Percentiles rank a stretch among this genome's conserved stretches.
Evolutionary conservation across 495 filamentous ascomycete genomes (phyloP).

Genomic region (Penicillium flavigenum): DNA sequence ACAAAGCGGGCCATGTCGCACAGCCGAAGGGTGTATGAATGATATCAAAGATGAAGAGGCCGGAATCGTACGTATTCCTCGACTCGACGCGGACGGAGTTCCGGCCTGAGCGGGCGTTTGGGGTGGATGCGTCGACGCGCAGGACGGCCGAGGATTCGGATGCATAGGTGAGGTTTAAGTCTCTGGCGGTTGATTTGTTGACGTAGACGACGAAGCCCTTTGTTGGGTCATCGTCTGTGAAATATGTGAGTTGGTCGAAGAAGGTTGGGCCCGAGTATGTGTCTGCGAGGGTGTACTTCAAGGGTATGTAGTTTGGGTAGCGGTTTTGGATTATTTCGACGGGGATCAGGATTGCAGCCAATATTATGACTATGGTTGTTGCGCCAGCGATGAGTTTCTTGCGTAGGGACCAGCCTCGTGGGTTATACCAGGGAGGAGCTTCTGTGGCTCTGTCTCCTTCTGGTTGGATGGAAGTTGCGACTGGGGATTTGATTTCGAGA

Average conservation of each 20-base stretch:
- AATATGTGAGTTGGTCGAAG: conserved; percentile 55
- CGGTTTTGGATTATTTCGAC: conserved; percentile 48
- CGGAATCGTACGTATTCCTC: conserved; percentile 46
- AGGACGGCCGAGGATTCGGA: conserved; percentile 49
- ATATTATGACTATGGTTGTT: conserved; percentile 41
- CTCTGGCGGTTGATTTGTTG: conserved; percentile 24
- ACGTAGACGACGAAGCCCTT: conserved; percentile 53
- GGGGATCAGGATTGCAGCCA: conserved; percentile 55
- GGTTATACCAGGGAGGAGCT: conserved; percentile 41
- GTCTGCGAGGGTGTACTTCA: conserved; percentile 53
- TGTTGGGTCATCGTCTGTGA: conserved; percentile 51
- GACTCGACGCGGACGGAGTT: conserved; percentile 57
- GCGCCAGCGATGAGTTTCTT: conserved; percentile 40
- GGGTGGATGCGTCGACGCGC: conserved; percentile 50
- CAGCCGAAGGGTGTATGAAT: conserved; percentile 51
- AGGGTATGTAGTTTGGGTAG: conserved; percentile 53
- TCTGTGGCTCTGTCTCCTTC: not conserved
- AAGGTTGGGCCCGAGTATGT: conserved; percentile 49
- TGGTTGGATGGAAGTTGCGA: conserved; percentile 3
- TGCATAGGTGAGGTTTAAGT: conserved; percentile 53
- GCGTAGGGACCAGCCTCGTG: conserved; percentile 50
- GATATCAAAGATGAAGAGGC: conserved; percentile 58
- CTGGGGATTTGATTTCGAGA: conserved; percentile 19
- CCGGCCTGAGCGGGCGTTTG: conserved; percentile 44
- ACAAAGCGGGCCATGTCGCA: conserved; percentile 59